These are phyloP conservation scores for Mortierella hygrophila DNA, from an alignment of 192 early-diverging fungal genomes.

Conservation along the genomic window DNA sequence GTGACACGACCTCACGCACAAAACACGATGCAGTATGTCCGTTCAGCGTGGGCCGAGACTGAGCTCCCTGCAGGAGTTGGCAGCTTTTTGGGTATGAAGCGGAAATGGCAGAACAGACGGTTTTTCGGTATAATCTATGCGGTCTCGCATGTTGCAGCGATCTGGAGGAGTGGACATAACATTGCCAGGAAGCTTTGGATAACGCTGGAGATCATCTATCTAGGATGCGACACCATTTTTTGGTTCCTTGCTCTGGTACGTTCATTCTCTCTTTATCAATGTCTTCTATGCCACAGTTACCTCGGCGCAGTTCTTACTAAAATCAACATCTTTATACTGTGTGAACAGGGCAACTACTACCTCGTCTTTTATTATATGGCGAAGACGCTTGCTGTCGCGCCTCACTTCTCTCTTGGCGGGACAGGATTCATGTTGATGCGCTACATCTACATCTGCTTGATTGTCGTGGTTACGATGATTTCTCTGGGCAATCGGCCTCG, in stretches of 20 bases:
- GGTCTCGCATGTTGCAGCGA: conserved; percentile 32
- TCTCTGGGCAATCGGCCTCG: conserved; percentile 55
- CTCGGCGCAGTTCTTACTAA: no score
- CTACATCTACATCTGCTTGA: conserved; percentile 44
- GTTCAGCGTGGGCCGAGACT: conserved; percentile 52
- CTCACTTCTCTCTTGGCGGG: conserved; percentile 24
- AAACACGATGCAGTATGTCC: conserved; percentile 52
- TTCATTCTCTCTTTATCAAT: neutral
- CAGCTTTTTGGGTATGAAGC: conserved; percentile 53
- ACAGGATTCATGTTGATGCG: conserved; percentile 46
- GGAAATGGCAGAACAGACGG: conserved; percentile 51
- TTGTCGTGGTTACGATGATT: conserved; percentile 55
- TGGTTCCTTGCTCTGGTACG: conserved; percentile 54
- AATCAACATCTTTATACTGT: neutral
- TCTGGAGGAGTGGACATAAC: conserved; percentile 50
- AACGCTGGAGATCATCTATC: conserved; percentile 51
- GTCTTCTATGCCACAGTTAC: no score
- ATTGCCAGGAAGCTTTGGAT: conserved; percentile 47
- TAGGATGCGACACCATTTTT: conserved; percentile 50
- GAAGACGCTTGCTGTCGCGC: conserved; percentile 19
- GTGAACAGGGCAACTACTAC: conserved; percentile 51
- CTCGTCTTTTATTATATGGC: conserved; percentile 54
- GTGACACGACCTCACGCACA: conserved; percentile 26
- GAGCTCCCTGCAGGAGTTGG: conserved; percentile 45
- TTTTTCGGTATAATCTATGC: conserved; percentile 55